Evolutionary conservation across 2,329 filamentous ascomycete species (phyloP).

Genomic region (Nemania diffusa): DNA sequence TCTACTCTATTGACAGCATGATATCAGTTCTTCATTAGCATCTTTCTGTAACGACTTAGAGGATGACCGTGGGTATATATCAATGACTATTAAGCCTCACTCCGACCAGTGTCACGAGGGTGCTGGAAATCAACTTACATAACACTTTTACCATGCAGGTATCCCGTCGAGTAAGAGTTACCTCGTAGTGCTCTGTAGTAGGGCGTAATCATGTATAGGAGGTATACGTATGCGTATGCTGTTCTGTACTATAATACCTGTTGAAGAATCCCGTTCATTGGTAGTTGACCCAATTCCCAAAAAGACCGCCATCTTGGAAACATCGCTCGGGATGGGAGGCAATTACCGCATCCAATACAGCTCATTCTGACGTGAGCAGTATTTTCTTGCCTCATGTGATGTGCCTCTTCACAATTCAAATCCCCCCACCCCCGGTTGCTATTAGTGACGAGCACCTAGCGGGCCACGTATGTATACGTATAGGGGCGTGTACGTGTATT

Average conservation of each 20-base stretch:
- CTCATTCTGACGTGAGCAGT: conserved; percentile 30
- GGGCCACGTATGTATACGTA: conserved; percentile 27
- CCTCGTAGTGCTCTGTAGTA: conserved; percentile 8
- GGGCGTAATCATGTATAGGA: neutral
- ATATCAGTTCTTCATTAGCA: conserved; percentile 12
- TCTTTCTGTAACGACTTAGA: conserved; percentile 8
- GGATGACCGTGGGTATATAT: conserved; percentile 4
- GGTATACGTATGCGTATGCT: too few relatives aligned
- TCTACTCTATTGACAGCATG: neutral
- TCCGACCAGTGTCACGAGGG: conserved; percentile 15
- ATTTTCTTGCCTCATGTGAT: conserved; percentile 10
- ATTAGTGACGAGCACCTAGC: conserved; percentile 15
- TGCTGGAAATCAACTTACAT: conserved; percentile 17
- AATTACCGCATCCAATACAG: conserved; percentile 14
- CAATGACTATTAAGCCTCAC: conserved; percentile 24
- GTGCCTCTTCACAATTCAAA: conserved; percentile 11
- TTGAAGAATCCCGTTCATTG: conserved; percentile 8
- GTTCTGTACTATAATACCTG: conserved; percentile 14
- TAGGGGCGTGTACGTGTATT: conserved; percentile 8
- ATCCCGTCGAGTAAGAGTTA: neutral
- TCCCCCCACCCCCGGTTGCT: conserved; percentile 7
- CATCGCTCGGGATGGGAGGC: conserved; percentile 15
- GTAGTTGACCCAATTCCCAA: neutral
- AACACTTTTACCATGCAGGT: neutral
- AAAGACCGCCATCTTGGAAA: conserved; percentile 12